A percentile compares a stretch with the other conserved stretches of the same genome.
phyloP scores from a whole-genome alignment of 2,329 filamentous ascomycete species.

The Didymosphaeria variabile region DNA sequence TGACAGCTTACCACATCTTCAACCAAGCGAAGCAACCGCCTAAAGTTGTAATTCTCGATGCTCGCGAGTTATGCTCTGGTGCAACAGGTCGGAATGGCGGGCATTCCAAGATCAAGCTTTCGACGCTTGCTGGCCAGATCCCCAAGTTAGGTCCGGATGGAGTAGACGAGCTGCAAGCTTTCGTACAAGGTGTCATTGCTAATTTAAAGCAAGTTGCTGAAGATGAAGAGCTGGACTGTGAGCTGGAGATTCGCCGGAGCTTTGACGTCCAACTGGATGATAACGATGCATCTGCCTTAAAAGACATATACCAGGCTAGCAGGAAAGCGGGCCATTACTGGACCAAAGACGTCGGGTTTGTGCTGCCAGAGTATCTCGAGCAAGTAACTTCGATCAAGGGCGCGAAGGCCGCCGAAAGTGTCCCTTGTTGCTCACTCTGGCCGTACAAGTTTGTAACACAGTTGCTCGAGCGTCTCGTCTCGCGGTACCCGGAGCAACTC shows the following conservation, averaged over 20 bases:
- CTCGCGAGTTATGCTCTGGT: slow-evolving; percentile 33
- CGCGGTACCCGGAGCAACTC: slow-evolving; percentile 21
- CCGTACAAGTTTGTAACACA: slow-evolving; percentile 42
- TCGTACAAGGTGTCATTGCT: slow-evolving; percentile 26
- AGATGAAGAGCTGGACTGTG: slow-evolving; percentile 30
- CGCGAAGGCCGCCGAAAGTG: slow-evolving; percentile 31
- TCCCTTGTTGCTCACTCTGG: slow-evolving; percentile 30
- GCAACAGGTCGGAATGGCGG: slow-evolving; percentile 46
- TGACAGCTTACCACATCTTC: slow-evolving; percentile 42
- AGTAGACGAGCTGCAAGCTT: slow-evolving; percentile 24
- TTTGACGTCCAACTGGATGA: slow-evolving; percentile 30
- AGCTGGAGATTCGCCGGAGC: slow-evolving; percentile 35
- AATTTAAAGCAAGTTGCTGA: slow-evolving; percentile 27
- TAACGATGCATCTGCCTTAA: slow-evolving; percentile 17
- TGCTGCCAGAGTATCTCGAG: slow-evolving; percentile 21
- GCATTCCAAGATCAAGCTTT: slow-evolving; percentile 58
- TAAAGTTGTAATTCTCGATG: slow-evolving; percentile 34
- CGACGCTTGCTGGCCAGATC: slow-evolving; percentile 37
- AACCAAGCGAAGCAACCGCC: slow-evolving; percentile 18
- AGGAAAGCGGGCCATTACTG: slow-evolving; percentile 22
- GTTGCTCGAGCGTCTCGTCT: slow-evolving; percentile 26
- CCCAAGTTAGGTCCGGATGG: slow-evolving; percentile 15
- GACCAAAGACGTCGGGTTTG: slow-evolving; percentile 26
- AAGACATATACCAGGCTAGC: slow-evolving; percentile 20
- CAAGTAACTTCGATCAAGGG: slow-evolving; percentile 30